A percentile compares a stretch with the other conserved stretches of the same genome.
Conservation (phyloP, 2,329 filamentous ascomycete species). For the Ophiobolus disseminans region DNA sequence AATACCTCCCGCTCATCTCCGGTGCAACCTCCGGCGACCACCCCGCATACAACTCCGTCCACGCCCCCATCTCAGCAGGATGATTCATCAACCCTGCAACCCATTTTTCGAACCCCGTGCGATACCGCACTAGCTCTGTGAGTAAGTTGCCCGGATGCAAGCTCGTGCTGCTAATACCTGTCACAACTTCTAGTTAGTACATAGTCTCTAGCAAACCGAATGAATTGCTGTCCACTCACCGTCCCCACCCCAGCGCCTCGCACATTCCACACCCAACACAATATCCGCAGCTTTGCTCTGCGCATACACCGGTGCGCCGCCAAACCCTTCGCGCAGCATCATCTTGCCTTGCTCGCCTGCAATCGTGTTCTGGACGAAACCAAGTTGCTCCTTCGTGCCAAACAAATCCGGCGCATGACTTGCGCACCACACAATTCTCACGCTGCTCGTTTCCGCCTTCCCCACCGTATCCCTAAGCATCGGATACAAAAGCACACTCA, state of each 20-base stretch:
- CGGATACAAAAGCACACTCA: slow-evolving; percentile 46
- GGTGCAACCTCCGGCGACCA: slow-evolving; percentile 9
- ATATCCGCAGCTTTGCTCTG: slow-evolving; percentile 21
- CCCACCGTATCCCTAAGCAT: slow-evolving; percentile 36
- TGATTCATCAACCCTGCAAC: slow-evolving; percentile 1
- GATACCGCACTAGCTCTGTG: slow-evolving; percentile 28
- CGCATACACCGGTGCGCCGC: slow-evolving; percentile 10
- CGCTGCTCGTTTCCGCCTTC: slow-evolving; percentile 18
- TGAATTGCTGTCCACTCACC: too few relatives aligned
- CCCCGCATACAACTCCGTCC: slow-evolving; percentile 12
- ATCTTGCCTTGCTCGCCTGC: background rate
- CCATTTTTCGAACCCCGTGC: slow-evolving; percentile 1
- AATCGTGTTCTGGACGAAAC: background rate
- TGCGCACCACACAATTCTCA: slow-evolving; percentile 44
- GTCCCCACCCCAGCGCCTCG: slow-evolving; percentile 8
- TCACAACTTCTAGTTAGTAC: too few relatives aligned
- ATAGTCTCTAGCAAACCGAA: too few relatives aligned
- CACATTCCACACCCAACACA: slow-evolving; percentile 19
- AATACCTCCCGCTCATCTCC: slow-evolving; percentile 40
- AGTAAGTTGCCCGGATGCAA: slow-evolving; percentile 52
- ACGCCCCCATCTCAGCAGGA: background rate
- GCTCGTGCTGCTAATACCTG: slow-evolving; percentile 19
- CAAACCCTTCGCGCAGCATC: background rate
- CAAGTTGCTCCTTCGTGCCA: slow-evolving; percentile 15
- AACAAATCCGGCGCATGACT: slow-evolving; percentile 16